Evolutionary conservation across 208 protist genomes (phyloP).

Genomic region (Hexamita inflata): DNA sequence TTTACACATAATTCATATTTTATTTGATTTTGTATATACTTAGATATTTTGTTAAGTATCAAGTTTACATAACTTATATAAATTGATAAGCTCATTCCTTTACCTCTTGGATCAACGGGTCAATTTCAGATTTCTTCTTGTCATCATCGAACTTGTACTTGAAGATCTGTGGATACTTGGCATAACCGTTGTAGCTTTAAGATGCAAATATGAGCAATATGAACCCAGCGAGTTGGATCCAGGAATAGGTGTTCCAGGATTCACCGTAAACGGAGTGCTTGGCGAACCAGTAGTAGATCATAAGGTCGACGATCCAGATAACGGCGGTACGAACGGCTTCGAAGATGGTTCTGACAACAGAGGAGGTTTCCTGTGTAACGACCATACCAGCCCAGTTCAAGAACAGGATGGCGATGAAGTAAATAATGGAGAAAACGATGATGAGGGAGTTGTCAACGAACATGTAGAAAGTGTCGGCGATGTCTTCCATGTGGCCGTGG

Average conservation of each 20-base stretch:
- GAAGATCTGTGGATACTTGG: slow-evolving; percentile 19
- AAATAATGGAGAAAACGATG: slow-evolving; percentile 32
- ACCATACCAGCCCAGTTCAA: slow-evolving; percentile 48
- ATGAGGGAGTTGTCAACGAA: background rate
- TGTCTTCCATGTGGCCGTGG: slow-evolving; percentile 29
- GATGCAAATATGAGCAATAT: slow-evolving; percentile 33
- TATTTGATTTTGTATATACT: no score
- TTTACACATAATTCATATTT: no score
- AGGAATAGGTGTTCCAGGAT: slow-evolving; percentile 36
- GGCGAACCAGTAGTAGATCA: slow-evolving; percentile 45
- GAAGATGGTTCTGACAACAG: slow-evolving; percentile 45
- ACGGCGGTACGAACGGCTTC: slow-evolving; percentile 44
- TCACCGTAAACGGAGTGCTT: slow-evolving; percentile 42
- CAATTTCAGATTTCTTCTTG: no score
- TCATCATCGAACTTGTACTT: slow-evolving; percentile 22
- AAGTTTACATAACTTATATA: no score
- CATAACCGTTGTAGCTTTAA: slow-evolving; percentile 14
- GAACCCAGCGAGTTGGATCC: slow-evolving; percentile 46
- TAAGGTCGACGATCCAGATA: slow-evolving; percentile 44
- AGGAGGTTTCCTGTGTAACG: slow-evolving; percentile 34
- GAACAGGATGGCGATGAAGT: slow-evolving; percentile 41
- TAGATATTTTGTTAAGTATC: no score
- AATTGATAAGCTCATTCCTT: no score
- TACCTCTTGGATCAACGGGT: no score
- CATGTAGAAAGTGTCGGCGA: slow-evolving; percentile 41